These are phyloP conservation scores for Yamadazyma phyllophila DNA, from an alignment of 805 yeast species.

Conservation along the genomic window DNA sequence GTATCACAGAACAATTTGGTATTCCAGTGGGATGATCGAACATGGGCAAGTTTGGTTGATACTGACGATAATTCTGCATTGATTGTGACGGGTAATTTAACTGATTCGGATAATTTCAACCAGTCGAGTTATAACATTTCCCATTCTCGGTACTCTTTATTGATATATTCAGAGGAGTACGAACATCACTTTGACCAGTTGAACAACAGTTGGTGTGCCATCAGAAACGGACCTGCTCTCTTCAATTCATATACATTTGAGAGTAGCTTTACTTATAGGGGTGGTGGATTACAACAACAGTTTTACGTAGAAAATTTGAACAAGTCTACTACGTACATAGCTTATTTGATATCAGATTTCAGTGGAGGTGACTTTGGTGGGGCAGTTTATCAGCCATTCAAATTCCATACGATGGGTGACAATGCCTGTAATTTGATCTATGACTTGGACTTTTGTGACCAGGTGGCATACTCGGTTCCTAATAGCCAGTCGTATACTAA, in stretches of 20 bases:
- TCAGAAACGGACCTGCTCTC: constrained; percentile 50
- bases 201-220: constrained; percentile 69
- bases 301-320: constrained; percentile 62
- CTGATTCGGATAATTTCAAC: constrained; percentile 16
- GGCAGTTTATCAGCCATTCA: constrained; percentile 52
- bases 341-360: constrained; percentile 56
- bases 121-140: constrained; percentile 20
- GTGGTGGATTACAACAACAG: constrained; percentile 54
- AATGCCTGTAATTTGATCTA: constrained; percentile 71
- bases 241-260: constrained; percentile 20
- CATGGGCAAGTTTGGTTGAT: constrained; percentile 60
- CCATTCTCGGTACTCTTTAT: constrained; percentile 36
- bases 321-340: constrained; percentile 59
- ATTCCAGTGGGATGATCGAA: constrained; percentile 65
- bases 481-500: constrained; percentile 21
- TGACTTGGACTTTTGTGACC: constrained; percentile 71
- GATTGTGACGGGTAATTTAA: constrained; percentile 57
- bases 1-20: constrained; percentile 60
- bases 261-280: constrained; percentile 41
- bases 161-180: constrained; percentile 46
- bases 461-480: constrained; percentile 89
- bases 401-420: constrained; percentile 53
- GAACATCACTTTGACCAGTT: constrained; percentile 35
- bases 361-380: constrained; percentile 53
- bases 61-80: constrained; percentile 68